Conservation (phyloP, 1,284 basidiomycete genomes). For the Xerocomus cyaneibrunnescens region DNA sequence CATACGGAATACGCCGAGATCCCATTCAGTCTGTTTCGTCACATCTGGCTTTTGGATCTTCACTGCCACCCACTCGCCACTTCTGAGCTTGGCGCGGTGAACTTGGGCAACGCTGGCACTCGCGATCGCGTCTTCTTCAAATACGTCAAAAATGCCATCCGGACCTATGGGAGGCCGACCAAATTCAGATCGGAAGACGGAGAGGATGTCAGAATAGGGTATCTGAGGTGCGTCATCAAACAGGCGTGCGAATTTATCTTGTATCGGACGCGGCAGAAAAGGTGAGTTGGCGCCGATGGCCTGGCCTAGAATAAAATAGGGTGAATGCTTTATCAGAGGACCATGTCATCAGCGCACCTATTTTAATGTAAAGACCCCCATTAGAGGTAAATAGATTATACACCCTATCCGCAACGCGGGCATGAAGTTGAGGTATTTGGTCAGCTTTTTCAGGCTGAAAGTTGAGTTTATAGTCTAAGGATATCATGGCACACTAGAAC, state of each 20-base stretch:
- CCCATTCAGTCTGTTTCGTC: conserved; percentile 81
- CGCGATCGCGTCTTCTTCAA: conserved; percentile 73
- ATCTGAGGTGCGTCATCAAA: conserved; percentile 89
- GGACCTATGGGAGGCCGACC: conserved; percentile 61
- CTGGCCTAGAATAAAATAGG: conserved; percentile 46
- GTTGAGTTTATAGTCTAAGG: conserved; percentile 82
- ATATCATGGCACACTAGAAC: conserved; percentile 59
- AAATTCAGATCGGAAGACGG: conserved; percentile 74
- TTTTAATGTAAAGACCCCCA: conserved; percentile 88
- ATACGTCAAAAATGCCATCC: conserved; percentile 73
- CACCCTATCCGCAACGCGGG: conserved; percentile 77
- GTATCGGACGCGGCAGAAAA: conserved; percentile 77
- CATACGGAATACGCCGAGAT: conserved; percentile 60
- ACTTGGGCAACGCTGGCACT: conserved; percentile 91
- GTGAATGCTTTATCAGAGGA: neutral
- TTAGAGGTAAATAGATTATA: conserved; percentile 76
- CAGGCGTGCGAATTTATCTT: conserved; percentile 75
- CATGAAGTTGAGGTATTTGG: conserved; percentile 74
- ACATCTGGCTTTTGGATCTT: conserved; percentile 93
- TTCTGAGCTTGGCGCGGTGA: conserved; percentile 70
- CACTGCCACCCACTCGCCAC: conserved; percentile 75
- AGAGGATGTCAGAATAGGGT: conserved; percentile 65
- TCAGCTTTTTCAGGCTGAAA: conserved; percentile 67
- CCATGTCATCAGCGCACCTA: conserved; percentile 48
- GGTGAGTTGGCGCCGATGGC: conserved; percentile 84